These are phyloP conservation scores for Chlorella sorokiniana DNA, from an alignment of 139 green algal genomes.

Conservation along the genomic window DNA sequence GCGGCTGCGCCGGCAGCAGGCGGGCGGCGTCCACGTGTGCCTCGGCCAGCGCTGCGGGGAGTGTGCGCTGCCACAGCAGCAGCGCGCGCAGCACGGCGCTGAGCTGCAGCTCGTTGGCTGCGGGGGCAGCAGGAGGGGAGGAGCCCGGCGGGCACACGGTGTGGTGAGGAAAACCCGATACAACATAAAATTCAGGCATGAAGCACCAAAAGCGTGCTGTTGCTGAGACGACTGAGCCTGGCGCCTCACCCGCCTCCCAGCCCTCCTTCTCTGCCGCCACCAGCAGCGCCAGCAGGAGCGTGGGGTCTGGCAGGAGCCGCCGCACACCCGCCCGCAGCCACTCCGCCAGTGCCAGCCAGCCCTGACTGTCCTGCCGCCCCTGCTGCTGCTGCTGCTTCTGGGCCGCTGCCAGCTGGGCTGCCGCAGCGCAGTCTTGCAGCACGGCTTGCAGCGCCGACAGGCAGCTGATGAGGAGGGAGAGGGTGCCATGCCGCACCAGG, in stretches of 20 bases:
- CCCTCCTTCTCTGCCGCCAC: constrained; percentile 24
- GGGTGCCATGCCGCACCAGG: constrained; percentile 23
- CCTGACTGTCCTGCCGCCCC: neutral
- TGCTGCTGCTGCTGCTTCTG: neutral
- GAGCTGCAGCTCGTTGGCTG: constrained; percentile 38
- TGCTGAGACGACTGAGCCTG: neutral
- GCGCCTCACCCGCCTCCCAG: constrained; percentile 6
- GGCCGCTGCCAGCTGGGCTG: neutral
- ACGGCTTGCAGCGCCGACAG: constrained; percentile 32
- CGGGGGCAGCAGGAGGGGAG: neutral
- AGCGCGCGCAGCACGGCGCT: constrained; percentile 38
- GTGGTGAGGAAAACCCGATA: neutral
- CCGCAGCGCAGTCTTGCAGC: constrained; percentile 27
- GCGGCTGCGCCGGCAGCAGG: constrained; percentile 38
- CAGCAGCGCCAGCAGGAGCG: constrained; percentile 30
- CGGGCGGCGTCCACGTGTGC: constrained; percentile 42
- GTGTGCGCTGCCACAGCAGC: constrained; percentile 31
- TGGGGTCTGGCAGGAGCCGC: constrained; percentile 25
- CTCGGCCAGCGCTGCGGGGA: constrained; percentile 54
- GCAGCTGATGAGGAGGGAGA: constrained; percentile 35
- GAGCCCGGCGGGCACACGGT: neutral
- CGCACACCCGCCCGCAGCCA: constrained; percentile 30
- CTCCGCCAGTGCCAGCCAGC: constrained; percentile 9
- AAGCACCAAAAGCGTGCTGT: neutral
- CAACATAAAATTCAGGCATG: neutral